Evolutionary conservation across 73 alveolate species (phyloP).

Genomic region (Paramecium octaurelia): DNA sequence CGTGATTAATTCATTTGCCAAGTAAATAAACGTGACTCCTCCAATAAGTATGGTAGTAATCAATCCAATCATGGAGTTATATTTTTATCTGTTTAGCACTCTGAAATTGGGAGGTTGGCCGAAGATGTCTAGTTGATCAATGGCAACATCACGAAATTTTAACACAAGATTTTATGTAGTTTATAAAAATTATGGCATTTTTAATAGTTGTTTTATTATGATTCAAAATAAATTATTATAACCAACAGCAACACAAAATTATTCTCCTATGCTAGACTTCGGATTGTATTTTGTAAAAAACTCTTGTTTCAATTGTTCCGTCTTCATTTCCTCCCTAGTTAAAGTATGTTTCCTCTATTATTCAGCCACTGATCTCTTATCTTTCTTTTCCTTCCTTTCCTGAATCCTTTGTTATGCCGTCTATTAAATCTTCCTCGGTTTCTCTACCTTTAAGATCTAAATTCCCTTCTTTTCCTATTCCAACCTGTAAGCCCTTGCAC

Average conservation of each 20-base stretch:
- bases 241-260: conserved; percentile 30
- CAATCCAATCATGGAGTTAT: background rate
- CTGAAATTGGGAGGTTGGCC: background rate
- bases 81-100: background rate
- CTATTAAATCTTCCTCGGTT: background rate
- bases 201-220: background rate
- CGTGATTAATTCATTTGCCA: background rate
- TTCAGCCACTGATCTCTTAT: background rate
- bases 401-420: background rate
- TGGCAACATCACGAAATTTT: background rate
- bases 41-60: background rate
- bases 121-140: background rate
- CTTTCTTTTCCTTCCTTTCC: background rate
- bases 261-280: background rate
- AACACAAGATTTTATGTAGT: background rate
- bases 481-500: background rate
- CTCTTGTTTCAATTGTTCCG: background rate
- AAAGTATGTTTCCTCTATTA: background rate
- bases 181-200: background rate
- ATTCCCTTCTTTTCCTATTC: background rate
- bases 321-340: background rate
- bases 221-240: conserved; percentile 35
- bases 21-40: background rate
- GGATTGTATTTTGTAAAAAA: background rate
- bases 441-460: background rate